Base-by-base conservation (phyloP, 371 early-diverging fungal species). In the Rhizopus arrhizus region DNA sequence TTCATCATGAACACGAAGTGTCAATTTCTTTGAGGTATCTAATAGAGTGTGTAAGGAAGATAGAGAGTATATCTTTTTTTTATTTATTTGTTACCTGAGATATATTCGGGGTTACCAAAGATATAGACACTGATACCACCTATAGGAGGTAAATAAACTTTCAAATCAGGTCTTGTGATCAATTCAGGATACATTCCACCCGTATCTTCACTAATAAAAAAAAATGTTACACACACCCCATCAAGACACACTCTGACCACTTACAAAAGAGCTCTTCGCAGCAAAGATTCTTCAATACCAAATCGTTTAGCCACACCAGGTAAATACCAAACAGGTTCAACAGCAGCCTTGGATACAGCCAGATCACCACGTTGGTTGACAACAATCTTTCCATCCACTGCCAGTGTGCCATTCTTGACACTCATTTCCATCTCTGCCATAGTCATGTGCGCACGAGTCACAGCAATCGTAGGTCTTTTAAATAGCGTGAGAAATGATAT, bases 121-220 rank as follows among this genome's bases (percentile, higher is more conserved):
- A 96, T 92, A 73, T 97, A 97, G 28, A 96, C 89, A 45, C 93
- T 92, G 52, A 95, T 74, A 15, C 95, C 95, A 41, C 97, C 97
- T 62, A 97, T 97, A 28, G 97, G 97, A 10, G 97, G 97, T 58
- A 97, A 66, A 69, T 92, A 97, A 13, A 97, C 91, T 68, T 96
- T 94, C 41, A 97, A 82, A 62, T 97, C 97, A 2, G 95, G 94
- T 33, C 97, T 82, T 22, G 95, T 95, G 59, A 97, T 91, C 59
- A 97, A 84, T 65, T 97, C 97, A 0, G 97, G 96, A 65, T 95
- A 97, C 96, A 95, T 95, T 59, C 97, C 97, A 36, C 97, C 68
- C 34, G 69, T 72, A 56, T 85, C 87, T 65, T 89, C 89, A 64
- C 47, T 59, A 35, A 47, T 40, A 6, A 57, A 2, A 36, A 36